Base-by-base conservation (phyloP, 2,329 filamentous ascomycete genomes). In the Colletotrichum sp. region DNA sequence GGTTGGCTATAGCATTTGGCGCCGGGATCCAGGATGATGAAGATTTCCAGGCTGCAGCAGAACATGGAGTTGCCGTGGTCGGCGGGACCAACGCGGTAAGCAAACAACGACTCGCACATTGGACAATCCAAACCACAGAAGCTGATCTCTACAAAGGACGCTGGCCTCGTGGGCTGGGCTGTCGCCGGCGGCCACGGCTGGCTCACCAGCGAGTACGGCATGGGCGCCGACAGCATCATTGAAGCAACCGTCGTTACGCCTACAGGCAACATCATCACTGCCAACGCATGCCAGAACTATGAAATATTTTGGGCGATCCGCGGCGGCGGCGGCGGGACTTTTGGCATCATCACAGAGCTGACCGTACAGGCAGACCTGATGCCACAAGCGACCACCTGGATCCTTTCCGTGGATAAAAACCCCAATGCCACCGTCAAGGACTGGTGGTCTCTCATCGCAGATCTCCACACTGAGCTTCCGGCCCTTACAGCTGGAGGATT, bases 111-210 rank as follows among this genome's bases (percentile, higher is more conserved):
- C 11, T n/a, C 13, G 55, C 19, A 5, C 19, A 1, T 19, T 62
- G 11, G 11, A 30, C 16, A 13, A 30, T 11, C 19, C 0, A 32
- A 4, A n/a, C 29, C 0, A 27, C 29, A 32, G 19, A 30, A 19
- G 11, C 59, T 62, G 29, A 49, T 4, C 3, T 13, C 44, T 13
- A 5, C 89, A 87, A 77, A 82, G 87, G 2, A 89, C 87, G 91
- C 93, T 9, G 91, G 91, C 2, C 78, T 91, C 11, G 88, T 89
- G 0, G 92, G 92, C 16, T 64, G 69, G 92, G 92, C 2, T 93
- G 89, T 78, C 87, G 39, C 19, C 63, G 88, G 86, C 12, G 88
- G 89, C 0, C 88, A 90, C 77, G 84, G 83, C 5, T 79, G 84
- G 4, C 80, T 89, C 12, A 79, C 80, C 3, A 85, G 85, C 2